phyloP scores from a whole-genome alignment of 2,329 filamentous ascomycete species.

The Cryphonectria japonica region DNA sequence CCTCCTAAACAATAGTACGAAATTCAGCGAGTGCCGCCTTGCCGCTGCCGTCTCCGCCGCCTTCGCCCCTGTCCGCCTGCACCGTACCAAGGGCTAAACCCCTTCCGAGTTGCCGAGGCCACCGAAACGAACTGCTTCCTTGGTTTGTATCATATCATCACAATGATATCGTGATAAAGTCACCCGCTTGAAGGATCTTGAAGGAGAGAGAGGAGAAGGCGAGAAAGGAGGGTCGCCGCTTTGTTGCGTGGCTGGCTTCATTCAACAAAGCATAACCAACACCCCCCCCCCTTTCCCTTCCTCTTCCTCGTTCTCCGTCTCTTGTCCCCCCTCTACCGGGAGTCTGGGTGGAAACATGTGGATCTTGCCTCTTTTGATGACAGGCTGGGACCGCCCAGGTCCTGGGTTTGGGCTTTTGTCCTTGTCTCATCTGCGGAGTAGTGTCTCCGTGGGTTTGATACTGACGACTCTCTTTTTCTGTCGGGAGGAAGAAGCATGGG shows the following conservation, averaged over 20 bases:
- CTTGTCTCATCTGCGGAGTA: constrained; percentile 3
- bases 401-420: not conserved
- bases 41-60: not conserved
- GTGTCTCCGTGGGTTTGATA: not conserved
- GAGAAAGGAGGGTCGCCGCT: not conserved
- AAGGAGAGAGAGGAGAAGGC: no score
- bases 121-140: not conserved
- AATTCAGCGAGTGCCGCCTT: not conserved
- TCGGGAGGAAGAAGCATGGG: not conserved
- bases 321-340: not conserved
- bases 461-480: not conserved
- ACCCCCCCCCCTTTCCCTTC: not conserved
- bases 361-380: not conserved
- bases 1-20: not conserved
- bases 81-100: not conserved
- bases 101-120: not conserved
- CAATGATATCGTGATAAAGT: not conserved
- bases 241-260: not conserved
- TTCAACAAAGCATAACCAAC: not conserved
- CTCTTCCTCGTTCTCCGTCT: not conserved
- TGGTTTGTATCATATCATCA: not conserved
- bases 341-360: not conserved
- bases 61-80: not conserved
- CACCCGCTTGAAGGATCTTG: not conserved
- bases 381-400: not conserved